Evolutionary conservation across 2,329 filamentous ascomycete genomes (phyloP).

Genomic region (Arthrobotrys sinensis): DNA sequence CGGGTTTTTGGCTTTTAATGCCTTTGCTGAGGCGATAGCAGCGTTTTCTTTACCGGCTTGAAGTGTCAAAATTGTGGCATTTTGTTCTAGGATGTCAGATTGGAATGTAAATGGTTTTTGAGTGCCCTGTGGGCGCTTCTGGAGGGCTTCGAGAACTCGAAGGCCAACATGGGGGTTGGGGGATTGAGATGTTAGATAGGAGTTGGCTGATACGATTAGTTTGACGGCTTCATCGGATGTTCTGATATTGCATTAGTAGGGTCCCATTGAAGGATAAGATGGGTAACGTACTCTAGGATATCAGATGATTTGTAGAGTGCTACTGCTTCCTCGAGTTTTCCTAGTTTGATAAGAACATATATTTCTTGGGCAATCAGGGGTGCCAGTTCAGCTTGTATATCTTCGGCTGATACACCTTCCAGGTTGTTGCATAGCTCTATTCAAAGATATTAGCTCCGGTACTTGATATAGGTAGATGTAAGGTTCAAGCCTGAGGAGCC

Average conservation of each 20-base stretch:
- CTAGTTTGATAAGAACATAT: conserved; percentile 78
- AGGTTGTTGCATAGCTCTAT: conserved; percentile 78
- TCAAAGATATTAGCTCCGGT: conserved; percentile 5
- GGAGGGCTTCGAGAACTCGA: conserved; percentile 73
- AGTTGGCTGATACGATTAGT: conserved; percentile 76
- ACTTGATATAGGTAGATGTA: neutral
- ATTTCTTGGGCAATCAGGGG: conserved; percentile 84
- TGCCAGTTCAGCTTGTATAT: conserved; percentile 81
- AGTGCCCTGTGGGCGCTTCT: conserved; percentile 63
- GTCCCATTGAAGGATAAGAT: neutral
- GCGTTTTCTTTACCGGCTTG: conserved; percentile 79
- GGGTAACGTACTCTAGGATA: conserved; percentile 73
- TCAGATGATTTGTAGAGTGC: conserved; percentile 76
- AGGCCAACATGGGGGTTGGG: conserved; percentile 79
- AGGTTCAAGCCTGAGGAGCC: neutral
- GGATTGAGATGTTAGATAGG: conserved; percentile 68
- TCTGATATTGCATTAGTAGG: conserved; percentile 69
- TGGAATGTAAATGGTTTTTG: conserved; percentile 83
- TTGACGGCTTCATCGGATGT: conserved; percentile 78
- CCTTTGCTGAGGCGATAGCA: conserved; percentile 64
- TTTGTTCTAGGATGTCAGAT: conserved; percentile 74
- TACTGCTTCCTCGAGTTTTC: conserved; percentile 77
- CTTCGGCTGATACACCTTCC: conserved; percentile 80
- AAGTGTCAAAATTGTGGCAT: conserved; percentile 77
- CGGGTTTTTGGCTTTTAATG: conserved; percentile 31